Base-by-base conservation (phyloP, 139 green algal genomes). In the Chlorella sp. region DNA sequence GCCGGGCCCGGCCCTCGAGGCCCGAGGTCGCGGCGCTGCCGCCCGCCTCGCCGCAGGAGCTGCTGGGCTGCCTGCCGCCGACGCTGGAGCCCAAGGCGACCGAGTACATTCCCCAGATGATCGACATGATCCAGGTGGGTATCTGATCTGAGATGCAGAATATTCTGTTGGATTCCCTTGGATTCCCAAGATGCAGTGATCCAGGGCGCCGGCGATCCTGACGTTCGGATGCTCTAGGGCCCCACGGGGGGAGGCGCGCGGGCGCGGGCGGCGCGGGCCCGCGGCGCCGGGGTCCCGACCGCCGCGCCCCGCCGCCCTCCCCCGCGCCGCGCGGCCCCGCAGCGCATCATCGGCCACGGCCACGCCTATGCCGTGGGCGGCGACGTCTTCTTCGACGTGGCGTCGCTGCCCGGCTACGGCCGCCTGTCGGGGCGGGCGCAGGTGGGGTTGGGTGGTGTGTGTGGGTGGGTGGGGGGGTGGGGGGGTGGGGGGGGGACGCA, bases 361-460 rank as follows among this genome's bases (percentile, higher is more conserved):
- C 92, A 98, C 78, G 96, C 77, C 3, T 99, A 99, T 66, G 83
- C 59, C 2, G 86, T 89, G 38, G 76, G 33, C 45, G 88, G 95
- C 0, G 93, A 98, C 73, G 96, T 99, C 0, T 98, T 90, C 77
- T 99, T 99, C 85, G 88, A 94, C 67, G 94, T 99, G 15, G 79
- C 64, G 19, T 90, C 88, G 0, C 74, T 98, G 59, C 79, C 83
- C 0, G 90, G 83, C 15, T 99, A 99, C 72, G 96, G 96, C 46
- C 65, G 66, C 17, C 90, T 99, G n/a, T 97, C 90, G 2, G 90
- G 94, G 1, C 55, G 95, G 21, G 68, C 81, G 11, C 83, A 92
- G 82, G 90, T 90, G n/a, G n/a, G n/a, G n/a, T n/a, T n/a, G n/a
- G n/a, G n/a, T n/a, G n/a, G n/a, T n/a, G n/a, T n/a, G n/a, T n/a